phyloP scores from a whole-genome alignment of 2,329 filamentous ascomycete species.

The Nemania abortiva region DNA sequence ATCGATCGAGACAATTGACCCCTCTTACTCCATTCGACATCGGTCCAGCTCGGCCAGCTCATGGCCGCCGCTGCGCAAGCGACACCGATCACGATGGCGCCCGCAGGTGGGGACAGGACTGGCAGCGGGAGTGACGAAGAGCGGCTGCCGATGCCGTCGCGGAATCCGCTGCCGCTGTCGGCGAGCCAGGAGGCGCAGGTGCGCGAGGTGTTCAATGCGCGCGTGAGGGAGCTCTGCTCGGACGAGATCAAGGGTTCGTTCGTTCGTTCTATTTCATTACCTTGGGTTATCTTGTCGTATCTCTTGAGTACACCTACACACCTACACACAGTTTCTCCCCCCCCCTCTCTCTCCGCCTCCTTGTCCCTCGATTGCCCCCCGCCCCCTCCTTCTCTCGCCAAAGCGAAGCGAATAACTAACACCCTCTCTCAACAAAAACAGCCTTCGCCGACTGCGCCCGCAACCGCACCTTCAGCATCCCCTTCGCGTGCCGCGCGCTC shows the following conservation, averaged over 20 bases:
- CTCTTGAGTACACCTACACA: too few species aligned
- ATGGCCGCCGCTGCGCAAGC: constrained; percentile 35
- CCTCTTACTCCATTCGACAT: background rate
- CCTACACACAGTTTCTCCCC: background rate
- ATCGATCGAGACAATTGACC: background rate
- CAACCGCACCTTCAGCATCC: constrained; percentile 86
- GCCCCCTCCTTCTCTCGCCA: background rate
- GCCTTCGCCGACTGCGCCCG: constrained; percentile 93
- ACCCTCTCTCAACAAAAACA: constrained; percentile 56
- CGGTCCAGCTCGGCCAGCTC: constrained; percentile 20
- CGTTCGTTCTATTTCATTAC: too few species aligned
- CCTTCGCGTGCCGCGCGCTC: constrained; percentile 84
- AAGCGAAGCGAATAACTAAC: too few species aligned
- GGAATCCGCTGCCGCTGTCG: constrained; percentile 82
- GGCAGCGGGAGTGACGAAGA: constrained; percentile 39
- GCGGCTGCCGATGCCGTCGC: constrained; percentile 65
- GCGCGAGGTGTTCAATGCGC: constrained; percentile 59
- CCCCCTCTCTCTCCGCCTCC: background rate
- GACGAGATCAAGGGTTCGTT: constrained; percentile 79
- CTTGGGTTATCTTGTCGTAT: too few species aligned
- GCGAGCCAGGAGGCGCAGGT: constrained; percentile 57
- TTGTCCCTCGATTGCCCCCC: too few species aligned
- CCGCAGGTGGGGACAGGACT: constrained; percentile 38
- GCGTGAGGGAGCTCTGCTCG: constrained; percentile 80
- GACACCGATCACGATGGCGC: constrained; percentile 56